phyloP scores from a whole-genome alignment of 2,329 filamentous ascomycete genomes.

The Diaporthe ampelina region DNA sequence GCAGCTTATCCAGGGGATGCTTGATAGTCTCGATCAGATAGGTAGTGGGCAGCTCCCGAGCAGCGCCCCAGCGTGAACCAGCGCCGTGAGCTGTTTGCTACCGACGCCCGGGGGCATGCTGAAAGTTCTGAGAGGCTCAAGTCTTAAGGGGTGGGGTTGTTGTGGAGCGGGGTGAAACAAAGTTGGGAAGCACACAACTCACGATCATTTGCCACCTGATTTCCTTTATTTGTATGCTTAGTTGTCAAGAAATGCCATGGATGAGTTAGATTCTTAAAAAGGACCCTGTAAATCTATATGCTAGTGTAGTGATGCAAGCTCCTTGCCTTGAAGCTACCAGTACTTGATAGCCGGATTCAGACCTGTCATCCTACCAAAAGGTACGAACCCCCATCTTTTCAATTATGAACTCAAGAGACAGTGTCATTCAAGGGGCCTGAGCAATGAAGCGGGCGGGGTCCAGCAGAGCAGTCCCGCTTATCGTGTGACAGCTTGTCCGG shows the following conservation, averaged over 20 bases:
- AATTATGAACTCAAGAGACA: too few relatives aligned
- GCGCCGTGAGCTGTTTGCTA: too few relatives aligned
- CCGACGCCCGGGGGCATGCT: too few relatives aligned
- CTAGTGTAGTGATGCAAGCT: not conserved
- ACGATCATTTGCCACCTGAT: not conserved
- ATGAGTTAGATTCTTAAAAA: not conserved
- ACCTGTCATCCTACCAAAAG: not conserved
- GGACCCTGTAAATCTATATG: not conserved
- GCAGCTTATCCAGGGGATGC: too few relatives aligned
- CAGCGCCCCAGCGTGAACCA: too few relatives aligned
- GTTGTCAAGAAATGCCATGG: not conserved
- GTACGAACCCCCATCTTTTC: too few relatives aligned
- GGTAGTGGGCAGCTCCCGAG: too few relatives aligned
- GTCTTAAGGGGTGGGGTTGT: not conserved
- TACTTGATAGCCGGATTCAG: not conserved
- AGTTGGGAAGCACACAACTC: not conserved
- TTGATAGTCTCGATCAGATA: not conserved
- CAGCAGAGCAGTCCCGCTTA: too few relatives aligned
- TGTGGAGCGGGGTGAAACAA: not conserved
- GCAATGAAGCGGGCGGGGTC: too few relatives aligned
- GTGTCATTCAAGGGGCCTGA: too few relatives aligned
- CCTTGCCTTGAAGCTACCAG: not conserved
- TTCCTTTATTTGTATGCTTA: conserved; percentile 7
- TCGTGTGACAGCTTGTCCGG: too few relatives aligned
- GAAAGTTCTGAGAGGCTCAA: not conserved